Conservation (phyloP, 306 rosid genomes). For the Castanopsis chinensis region DNA sequence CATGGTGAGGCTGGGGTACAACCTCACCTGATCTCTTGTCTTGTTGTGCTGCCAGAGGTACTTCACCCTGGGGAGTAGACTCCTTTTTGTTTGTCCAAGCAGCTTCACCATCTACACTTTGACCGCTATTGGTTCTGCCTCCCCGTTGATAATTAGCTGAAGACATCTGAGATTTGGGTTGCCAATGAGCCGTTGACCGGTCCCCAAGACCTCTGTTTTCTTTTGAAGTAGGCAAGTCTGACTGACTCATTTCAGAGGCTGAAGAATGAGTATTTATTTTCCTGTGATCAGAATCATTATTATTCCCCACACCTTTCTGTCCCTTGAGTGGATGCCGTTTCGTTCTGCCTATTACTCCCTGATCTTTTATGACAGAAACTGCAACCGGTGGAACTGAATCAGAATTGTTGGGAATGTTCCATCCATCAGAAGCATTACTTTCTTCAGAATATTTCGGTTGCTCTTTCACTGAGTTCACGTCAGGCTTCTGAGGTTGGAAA, state of each 20-base stretch:
- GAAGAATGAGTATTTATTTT: slow-evolving; percentile 30
- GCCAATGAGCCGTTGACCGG: slow-evolving; percentile 68
- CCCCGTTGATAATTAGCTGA: slow-evolving; percentile 48
- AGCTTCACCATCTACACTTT: slow-evolving; percentile 36
- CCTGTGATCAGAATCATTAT: slow-evolving; percentile 55
- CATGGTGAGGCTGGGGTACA: slow-evolving; percentile 33
- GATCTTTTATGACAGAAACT: slow-evolving; percentile 49
- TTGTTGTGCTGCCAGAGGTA: slow-evolving; percentile 24
- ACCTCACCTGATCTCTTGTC: slow-evolving; percentile 30
- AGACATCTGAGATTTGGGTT: slow-evolving; percentile 62
- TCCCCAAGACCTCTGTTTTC: slow-evolving; percentile 67
- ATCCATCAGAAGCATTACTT: slow-evolving; percentile 48
- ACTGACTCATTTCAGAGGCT: slow-evolving; percentile 44
- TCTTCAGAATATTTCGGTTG: slow-evolving; percentile 44
- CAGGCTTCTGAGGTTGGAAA: slow-evolving; percentile 39
- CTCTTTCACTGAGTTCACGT: slow-evolving; percentile 39
- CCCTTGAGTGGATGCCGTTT: slow-evolving; percentile 60
- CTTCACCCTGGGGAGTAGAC: slow-evolving; percentile 27
- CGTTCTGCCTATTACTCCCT: slow-evolving; percentile 45
- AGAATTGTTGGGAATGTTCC: slow-evolving; percentile 34
- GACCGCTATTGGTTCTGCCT: slow-evolving; percentile 37
- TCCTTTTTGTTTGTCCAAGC: slow-evolving; percentile 33
- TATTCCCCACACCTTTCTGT: slow-evolving; percentile 45
- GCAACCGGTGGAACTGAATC: slow-evolving; percentile 41
- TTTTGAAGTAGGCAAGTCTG: slow-evolving; percentile 43